Conservation (phyloP, 352 stramenopile genomes). For the Phytophthora meadii region DNA sequence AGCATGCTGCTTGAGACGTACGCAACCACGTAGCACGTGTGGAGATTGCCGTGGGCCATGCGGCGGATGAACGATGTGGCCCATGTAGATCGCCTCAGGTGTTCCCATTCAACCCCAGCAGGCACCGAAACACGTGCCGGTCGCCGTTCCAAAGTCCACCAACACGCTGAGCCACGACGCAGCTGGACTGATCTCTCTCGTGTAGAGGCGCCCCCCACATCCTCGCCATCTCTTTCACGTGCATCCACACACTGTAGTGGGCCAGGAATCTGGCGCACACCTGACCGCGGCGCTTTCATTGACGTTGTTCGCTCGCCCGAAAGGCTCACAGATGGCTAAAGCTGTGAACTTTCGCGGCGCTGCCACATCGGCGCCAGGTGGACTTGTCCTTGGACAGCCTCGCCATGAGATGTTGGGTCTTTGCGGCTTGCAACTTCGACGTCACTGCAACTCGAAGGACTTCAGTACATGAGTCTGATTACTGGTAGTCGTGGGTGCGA, state of each 20-base stretch:
- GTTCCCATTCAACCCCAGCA: constrained; percentile 15
- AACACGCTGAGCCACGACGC: constrained; percentile 24
- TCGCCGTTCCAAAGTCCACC: constrained; percentile 8
- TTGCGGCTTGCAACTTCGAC: constrained; percentile 13
- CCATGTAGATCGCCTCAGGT: constrained; percentile 25
- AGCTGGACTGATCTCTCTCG: constrained; percentile 22
- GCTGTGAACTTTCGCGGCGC: neutral
- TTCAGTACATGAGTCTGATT: constrained; percentile 2
- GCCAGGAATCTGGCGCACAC: constrained; percentile 21
- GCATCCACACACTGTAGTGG: constrained; percentile 25
- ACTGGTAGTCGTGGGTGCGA: neutral
- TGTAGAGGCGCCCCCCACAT: constrained; percentile 26
- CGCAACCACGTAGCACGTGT: constrained; percentile 7
- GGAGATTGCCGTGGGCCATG: constrained; percentile 7
- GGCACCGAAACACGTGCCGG: constrained; percentile 20
- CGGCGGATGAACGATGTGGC: constrained; percentile 8
- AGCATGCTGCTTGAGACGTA: constrained; percentile 13
- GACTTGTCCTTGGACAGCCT: constrained; percentile 28
- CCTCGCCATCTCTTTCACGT: constrained; percentile 33
- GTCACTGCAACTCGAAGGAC: constrained; percentile 7
- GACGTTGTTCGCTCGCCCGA: constrained; percentile 10
- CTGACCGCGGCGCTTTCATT: constrained; percentile 6
- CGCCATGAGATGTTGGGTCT: constrained; percentile 21
- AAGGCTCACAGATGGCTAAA: constrained; percentile 15
- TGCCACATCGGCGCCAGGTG: constrained; percentile 24